A percentile compares a stretch with the other conserved stretches of the same genome.
Conservation (phyloP, 2,329 filamentous ascomycete genomes). For the Thielaviopsis punctulata region DNA sequence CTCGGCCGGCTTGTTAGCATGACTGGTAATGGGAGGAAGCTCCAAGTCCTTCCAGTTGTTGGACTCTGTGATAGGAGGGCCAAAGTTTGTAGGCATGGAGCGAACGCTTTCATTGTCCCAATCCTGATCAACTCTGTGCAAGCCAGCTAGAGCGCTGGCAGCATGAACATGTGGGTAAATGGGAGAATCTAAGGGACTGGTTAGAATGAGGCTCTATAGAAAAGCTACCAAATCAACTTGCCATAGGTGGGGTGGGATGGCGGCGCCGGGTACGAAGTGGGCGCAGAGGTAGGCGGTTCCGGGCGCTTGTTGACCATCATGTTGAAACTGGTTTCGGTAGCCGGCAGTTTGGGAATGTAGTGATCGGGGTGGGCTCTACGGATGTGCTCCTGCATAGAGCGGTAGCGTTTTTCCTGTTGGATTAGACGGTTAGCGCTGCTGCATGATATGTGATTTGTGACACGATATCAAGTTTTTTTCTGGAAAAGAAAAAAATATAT, state of each 20-base stretch:
- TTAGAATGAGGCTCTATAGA: constrained; percentile 7
- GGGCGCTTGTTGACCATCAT: constrained; percentile 75
- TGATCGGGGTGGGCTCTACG: constrained; percentile 90
- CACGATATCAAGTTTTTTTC: neutral
- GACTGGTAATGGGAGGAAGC: constrained; percentile 6
- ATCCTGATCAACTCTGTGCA: constrained; percentile 5
- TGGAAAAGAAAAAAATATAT: too few relatives aligned
- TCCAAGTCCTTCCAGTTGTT: constrained; percentile 4
- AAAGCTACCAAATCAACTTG: constrained; percentile 15
- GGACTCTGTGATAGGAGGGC: neutral
- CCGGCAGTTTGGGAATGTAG: constrained; percentile 94
- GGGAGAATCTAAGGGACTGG: neutral
- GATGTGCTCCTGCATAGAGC: constrained; percentile 99
- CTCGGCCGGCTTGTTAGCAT: constrained; percentile 40
- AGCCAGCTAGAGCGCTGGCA: constrained; percentile 1
- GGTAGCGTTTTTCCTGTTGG: constrained; percentile 75
- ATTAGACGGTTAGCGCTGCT: constrained; percentile 15
- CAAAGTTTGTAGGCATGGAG: constrained; percentile 4
- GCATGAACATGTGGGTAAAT: constrained; percentile 7
- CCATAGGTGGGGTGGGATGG: neutral
- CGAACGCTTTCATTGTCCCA: constrained; percentile 6
- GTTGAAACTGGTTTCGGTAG: constrained; percentile 92
- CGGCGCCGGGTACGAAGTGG: constrained; percentile 5
- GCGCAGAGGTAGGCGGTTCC: constrained; percentile 17
- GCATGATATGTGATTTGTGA: neutral